phyloP scores from a whole-genome alignment of 768 basidiomycete species.

The Lactifluus subvellereus region DNA sequence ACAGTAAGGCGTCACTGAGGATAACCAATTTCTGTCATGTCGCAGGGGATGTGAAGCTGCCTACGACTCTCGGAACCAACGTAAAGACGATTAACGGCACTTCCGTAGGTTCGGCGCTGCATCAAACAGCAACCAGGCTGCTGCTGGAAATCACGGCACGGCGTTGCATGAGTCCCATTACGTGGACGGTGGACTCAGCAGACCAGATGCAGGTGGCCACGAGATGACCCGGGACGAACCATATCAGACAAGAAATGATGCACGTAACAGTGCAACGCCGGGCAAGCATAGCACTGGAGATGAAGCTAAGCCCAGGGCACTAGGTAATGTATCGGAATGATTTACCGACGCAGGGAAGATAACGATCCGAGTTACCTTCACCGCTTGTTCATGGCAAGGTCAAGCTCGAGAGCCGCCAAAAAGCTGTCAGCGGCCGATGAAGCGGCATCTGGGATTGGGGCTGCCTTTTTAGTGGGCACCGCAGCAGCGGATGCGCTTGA shows the following conservation, averaged over 20 bases:
- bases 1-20: neutral
- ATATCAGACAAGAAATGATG: conserved; percentile 9
- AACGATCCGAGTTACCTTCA: neutral
- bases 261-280: conserved; percentile 12
- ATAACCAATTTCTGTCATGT: neutral
- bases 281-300: neutral
- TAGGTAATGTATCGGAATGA: neutral
- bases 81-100: conserved; percentile 1
- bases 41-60: neutral
- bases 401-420: conserved; percentile 57
- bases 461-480: conserved; percentile 18
- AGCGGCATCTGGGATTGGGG: neutral
- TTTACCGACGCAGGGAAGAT: neutral
- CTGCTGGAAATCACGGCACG: conserved; percentile 9
- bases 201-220: neutral
- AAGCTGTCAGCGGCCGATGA: conserved; percentile 54
- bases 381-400: conserved; percentile 40
- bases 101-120: neutral
- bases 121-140: conserved; percentile 6
- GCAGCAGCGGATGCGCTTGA: neutral
- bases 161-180: conserved; percentile 16
- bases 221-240: neutral
- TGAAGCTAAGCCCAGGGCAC: conserved; percentile 11
- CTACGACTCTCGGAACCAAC: conserved; percentile 5
- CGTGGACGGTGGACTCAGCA: conserved; percentile 11